Conservation (phyloP, 179 eudicot genomes). For the Drosera spatulata region DNA sequence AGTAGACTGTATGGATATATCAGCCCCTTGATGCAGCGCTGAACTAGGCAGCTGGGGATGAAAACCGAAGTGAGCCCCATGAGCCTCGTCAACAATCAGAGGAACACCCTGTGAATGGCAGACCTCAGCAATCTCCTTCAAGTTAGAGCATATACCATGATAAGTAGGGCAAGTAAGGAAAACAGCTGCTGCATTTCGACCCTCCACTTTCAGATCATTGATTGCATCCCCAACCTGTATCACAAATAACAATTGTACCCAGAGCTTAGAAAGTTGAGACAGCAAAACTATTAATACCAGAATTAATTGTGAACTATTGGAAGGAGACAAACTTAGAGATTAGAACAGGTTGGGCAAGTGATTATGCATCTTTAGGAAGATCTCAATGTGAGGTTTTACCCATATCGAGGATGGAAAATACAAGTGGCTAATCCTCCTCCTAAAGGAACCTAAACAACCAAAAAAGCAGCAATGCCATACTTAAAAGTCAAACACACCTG, state of each 20-base stretch:
- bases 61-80: slow-evolving; percentile 44
- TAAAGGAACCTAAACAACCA: no score
- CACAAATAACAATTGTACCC: no score
- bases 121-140: slow-evolving; percentile 36
- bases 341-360: not conserved
- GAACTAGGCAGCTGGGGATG: slow-evolving; percentile 53
- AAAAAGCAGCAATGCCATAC: no score
- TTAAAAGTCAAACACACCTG: slow-evolving; percentile 46
- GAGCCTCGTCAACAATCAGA: slow-evolving; percentile 49
- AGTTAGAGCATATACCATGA: slow-evolving; percentile 76
- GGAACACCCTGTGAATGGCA: slow-evolving; percentile 54
- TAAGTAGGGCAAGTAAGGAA: slow-evolving; percentile 75
- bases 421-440: no score
- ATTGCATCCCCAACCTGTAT: slow-evolving; percentile 61
- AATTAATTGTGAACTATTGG: not conserved
- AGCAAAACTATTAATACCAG: not conserved
- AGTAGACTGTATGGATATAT: slow-evolving; percentile 43
- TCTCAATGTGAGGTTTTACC: not conserved
- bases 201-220: slow-evolving; percentile 41
- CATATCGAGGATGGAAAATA: no score
- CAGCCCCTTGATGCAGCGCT: slow-evolving; percentile 78
- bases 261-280: not conserved
- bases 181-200: slow-evolving; percentile 57
- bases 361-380: not conserved
- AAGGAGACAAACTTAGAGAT: no score